Evolutionary conservation across 306 rosid species (phyloP), one percentile per base, ranked within the genome.

Genomic region (Pueraria montana): DNA sequence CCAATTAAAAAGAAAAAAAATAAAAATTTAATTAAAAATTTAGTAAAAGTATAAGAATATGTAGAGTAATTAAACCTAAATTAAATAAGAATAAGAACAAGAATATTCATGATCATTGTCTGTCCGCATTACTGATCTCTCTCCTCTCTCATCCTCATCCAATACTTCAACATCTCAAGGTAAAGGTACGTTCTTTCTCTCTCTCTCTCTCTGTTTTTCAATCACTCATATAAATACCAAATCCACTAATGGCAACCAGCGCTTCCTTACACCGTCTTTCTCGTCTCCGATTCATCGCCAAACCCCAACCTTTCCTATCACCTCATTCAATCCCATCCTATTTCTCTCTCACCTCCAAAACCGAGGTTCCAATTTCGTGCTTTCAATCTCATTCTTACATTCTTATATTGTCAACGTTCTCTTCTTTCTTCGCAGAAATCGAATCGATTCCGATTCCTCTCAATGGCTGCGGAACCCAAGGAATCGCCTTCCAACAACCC

Each of bases 401-500:
- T 4, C 49, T 66, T 18, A 0, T 23, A 24, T 65, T 2, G 21
- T n/a, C 10, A 75, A 45, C 18, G 0, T 59, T 21, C 11, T 24
- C 21, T 16, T 38, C 53, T 55, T 23, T 55, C 46, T 62, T 5
- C 73, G 84, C 91, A 94, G 98, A 88, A 64, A 63, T 16, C 80
- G 18, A 62, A 53, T 71, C 86, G 77, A 21, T 87, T 85, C 40
- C 90, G 96, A 24, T 74, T 88, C 52, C 86, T 89, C 14, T 93
- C 96, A 10, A 96, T 96, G 97, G 98, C 98, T 7, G 84, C 96
- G 36, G 91, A 82, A 62, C 83, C 88, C 3, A 92, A 87, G 83
- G 99, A 96, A 40, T 90, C 92, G 6, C 86, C 87, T 26, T 85
- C 86, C 18, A 91, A 92, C 85, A 96, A 96, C 81, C 96, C 94